Percentiles rank a stretch among this genome's conserved stretches.
phyloP scores from a whole-genome alignment of 805 yeast species.

The Candida taoyuanica region DNA sequence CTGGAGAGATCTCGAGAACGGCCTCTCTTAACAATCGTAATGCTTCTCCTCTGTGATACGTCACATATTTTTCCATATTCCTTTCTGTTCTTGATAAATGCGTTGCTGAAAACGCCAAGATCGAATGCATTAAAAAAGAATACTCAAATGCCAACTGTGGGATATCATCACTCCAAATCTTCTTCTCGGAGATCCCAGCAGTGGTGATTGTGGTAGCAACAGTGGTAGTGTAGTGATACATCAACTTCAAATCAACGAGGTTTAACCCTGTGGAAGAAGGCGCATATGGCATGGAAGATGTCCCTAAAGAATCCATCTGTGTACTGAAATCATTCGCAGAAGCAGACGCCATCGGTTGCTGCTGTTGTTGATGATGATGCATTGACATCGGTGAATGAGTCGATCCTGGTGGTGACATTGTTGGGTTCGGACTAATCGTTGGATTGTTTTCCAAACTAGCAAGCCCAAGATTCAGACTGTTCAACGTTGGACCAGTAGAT shows the following conservation, averaged over 20 bases:
- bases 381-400: conserved; percentile 23
- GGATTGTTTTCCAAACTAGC: conserved; percentile 26
- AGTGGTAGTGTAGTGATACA: conserved; percentile 81
- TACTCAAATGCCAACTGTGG: conserved; percentile 84
- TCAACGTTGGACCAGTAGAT: background rate
- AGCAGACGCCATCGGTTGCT: conserved; percentile 12
- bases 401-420: conserved; percentile 27
- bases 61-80: conserved; percentile 75
- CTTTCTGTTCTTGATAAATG: conserved; percentile 76
- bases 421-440: conserved; percentile 29
- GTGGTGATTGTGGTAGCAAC: conserved; percentile 86
- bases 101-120: conserved; percentile 88
- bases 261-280: conserved; percentile 50
- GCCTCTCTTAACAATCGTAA: conserved; percentile 76
- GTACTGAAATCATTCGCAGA: conserved; percentile 11
- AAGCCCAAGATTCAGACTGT: background rate
- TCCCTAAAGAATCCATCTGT: conserved; percentile 7
- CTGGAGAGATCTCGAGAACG: conserved; percentile 74
- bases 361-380: conserved; percentile 10
- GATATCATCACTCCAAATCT: conserved; percentile 84
- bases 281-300: conserved; percentile 22
- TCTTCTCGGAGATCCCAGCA: conserved; percentile 82
- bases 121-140: conserved; percentile 89
- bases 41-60: conserved; percentile 85
- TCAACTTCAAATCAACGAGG: conserved; percentile 58